Conservation (phyloP, 257 asterid species). For the Handroanthus guayacan region DNA sequence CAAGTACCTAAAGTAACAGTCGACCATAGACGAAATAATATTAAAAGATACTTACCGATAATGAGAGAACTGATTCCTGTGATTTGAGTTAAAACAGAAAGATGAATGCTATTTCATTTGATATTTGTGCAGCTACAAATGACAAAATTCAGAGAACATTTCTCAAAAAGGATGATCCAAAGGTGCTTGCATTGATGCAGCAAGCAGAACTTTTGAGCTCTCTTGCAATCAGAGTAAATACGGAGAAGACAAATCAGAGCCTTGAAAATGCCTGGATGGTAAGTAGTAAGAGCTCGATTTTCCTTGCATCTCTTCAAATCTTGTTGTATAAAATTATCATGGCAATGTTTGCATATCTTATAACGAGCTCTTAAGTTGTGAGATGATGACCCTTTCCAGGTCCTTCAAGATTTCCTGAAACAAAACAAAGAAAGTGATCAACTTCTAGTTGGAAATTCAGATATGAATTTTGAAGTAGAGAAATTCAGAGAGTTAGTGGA, state of each 20-base stretch:
- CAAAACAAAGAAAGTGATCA: conserved; percentile 64
- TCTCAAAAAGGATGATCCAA: conserved; percentile 77
- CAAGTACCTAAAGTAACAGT: conserved; percentile 18
- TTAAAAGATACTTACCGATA: not conserved
- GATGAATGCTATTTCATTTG: conserved; percentile 9
- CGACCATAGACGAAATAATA: too few species aligned
- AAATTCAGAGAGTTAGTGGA: conserved; percentile 61
- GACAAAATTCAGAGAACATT: conserved; percentile 50
- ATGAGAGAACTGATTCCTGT: not conserved
- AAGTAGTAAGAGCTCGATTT: conserved; percentile 28
- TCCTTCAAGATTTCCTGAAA: conserved; percentile 69
- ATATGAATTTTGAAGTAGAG: conserved; percentile 56
- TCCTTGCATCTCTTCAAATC: conserved; percentile 1
- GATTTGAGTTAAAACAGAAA: conserved; percentile 10
- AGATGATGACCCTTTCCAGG: conserved; percentile 48
- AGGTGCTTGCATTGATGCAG: conserved; percentile 75
- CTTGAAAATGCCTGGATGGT: conserved; percentile 93
- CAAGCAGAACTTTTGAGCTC: conserved; percentile 87
- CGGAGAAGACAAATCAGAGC: conserved; percentile 74
- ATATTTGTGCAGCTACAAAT: conserved; percentile 49
- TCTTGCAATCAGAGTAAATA: conserved; percentile 72
- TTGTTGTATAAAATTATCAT: not conserved
- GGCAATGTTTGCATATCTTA: not conserved
- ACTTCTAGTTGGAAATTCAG: conserved; percentile 43
- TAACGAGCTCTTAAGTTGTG: not conserved